Evolutionary conservation across 306 rosid genomes (phyloP), one percentile per base, ranked within the genome.

Genomic region (Delonix regia): DNA sequence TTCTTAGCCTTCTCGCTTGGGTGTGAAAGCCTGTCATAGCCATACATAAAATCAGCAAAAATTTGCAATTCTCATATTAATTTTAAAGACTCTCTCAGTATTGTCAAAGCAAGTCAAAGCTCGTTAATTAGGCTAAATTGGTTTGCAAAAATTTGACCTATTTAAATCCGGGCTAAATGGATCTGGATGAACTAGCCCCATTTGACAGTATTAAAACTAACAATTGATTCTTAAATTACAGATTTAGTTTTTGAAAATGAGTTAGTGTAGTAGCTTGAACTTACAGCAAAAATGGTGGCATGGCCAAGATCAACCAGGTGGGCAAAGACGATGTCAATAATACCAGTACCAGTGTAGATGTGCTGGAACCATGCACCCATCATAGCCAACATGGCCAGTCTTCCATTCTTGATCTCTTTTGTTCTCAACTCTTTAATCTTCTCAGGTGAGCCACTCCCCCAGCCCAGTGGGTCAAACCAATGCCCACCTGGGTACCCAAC

Each of bases 331-430:
- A 88, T 90, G 76, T 90, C 92, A 14, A 90, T 90, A 21, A 92
- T 92, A 53, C 95, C 95, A 34, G 91, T 86, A 10, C 92, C 92
- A 0, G 95, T 90, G 82, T 90, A 90, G 9, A 88, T 88, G 80
- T 90, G 95, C 81, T 90, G 95, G 71, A 90, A 90, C 95, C 95
- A 90, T 6, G 95, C 95, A 21, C 95, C 95, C 79, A 90, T 88
- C 56, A 90, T 92, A 27, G 95, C 95, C 89, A 90, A 85, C 95
- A 90, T 90, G 18, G 95, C 95, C 77, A 90, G 27, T 27, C 95
- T 78, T 4, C 95, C 95, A 47, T 90, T 90, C 87, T 90, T 90
- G 6, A 90, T 88, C 89, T 90, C 95, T 71, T 90, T 90, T 8
- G 95, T 90, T 82, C 95, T 88, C 84, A 90, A 76, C 79, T 90